Evolutionary conservation across 768 basidiomycete species (phyloP).

Genomic region (Rhizopogon rudus): DNA sequence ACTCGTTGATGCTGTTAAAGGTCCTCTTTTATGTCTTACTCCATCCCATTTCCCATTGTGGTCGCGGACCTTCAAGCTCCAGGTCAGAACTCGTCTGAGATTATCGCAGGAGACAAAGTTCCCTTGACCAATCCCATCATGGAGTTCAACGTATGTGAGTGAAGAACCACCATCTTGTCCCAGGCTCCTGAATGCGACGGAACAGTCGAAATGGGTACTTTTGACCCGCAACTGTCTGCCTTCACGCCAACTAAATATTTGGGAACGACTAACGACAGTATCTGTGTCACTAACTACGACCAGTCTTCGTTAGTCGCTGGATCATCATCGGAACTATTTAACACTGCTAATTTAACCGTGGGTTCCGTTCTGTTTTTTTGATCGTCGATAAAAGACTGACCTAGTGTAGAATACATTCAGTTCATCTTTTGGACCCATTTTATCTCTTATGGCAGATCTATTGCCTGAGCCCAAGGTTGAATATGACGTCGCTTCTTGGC

Average conservation of each 20-base stretch:
- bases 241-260: slow-evolving; percentile 41
- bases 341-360: slow-evolving; percentile 23
- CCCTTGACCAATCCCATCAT: slow-evolving; percentile 29
- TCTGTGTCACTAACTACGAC: slow-evolving; percentile 32
- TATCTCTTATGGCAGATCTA: slow-evolving; percentile 13
- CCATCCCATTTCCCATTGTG: slow-evolving; percentile 37
- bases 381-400: background rate
- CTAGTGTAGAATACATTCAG: slow-evolving; percentile 8
- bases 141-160: slow-evolving; percentile 32
- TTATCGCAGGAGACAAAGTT: slow-evolving; percentile 14
- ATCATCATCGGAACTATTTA: slow-evolving; percentile 34
- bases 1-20: slow-evolving; percentile 13
- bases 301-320: slow-evolving; percentile 33
- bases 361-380: background rate
- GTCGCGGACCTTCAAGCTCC: slow-evolving; percentile 22
- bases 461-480: slow-evolving; percentile 22
- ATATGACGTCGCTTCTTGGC: slow-evolving; percentile 27
- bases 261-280: slow-evolving; percentile 31
- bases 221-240: slow-evolving; percentile 38
- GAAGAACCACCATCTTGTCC: background rate
- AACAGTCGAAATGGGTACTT: slow-evolving; percentile 37
- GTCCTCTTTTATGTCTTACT: slow-evolving; percentile 25
- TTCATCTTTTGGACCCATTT: slow-evolving; percentile 6
- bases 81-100: slow-evolving; percentile 19
- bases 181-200: background rate